Percentiles rank a stretch among this genome's conserved stretches.
Conservation (phyloP, 106 monocot genomes). For the Platanthera zijinensis region DNA sequence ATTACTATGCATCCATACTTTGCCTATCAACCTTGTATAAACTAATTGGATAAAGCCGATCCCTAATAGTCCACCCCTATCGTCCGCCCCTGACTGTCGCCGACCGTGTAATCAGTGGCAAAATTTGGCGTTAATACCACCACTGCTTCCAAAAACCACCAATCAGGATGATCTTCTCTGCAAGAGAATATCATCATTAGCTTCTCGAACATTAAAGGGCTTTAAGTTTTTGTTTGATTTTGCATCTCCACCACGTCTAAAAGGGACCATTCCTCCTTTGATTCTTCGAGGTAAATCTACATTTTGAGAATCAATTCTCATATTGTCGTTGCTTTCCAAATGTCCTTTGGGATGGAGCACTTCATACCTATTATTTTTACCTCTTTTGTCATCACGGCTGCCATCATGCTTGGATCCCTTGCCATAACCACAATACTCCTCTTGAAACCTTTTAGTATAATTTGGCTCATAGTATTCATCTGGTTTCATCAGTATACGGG, state of each 20-base stretch:
- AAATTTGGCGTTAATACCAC: too few relatives aligned
- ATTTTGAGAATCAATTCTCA: slow-evolving; percentile 20
- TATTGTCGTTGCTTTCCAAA: slow-evolving; percentile 19
- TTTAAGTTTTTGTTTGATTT: background rate
- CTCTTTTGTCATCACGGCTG: slow-evolving; percentile 19
- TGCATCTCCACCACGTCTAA: slow-evolving; percentile 10
- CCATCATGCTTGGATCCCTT: slow-evolving; percentile 26
- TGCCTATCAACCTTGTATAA: too few relatives aligned
- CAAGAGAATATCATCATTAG: slow-evolving; percentile 3
- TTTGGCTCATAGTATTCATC: slow-evolving; percentile 36
- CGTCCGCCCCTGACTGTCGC: too few relatives aligned
- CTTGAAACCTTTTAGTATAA: slow-evolving; percentile 20
- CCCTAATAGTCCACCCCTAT: too few relatives aligned
- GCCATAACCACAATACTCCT: slow-evolving; percentile 24
- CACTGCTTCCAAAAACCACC: too few relatives aligned
- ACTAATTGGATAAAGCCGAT: too few relatives aligned
- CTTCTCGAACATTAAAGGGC: slow-evolving; percentile 4
- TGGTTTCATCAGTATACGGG: slow-evolving; percentile 22
- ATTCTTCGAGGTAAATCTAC: slow-evolving; percentile 17
- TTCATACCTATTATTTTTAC: slow-evolving; percentile 22
- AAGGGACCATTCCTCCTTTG: slow-evolving; percentile 5
- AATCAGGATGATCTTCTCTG: slow-evolving; percentile 16
- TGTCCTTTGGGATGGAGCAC: slow-evolving; percentile 23
- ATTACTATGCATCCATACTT: too few relatives aligned
- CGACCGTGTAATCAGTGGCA: too few relatives aligned